phyloP scores from a whole-genome alignment of 345 rosid genomes.

The Eucalyptus lansdowneana region DNA sequence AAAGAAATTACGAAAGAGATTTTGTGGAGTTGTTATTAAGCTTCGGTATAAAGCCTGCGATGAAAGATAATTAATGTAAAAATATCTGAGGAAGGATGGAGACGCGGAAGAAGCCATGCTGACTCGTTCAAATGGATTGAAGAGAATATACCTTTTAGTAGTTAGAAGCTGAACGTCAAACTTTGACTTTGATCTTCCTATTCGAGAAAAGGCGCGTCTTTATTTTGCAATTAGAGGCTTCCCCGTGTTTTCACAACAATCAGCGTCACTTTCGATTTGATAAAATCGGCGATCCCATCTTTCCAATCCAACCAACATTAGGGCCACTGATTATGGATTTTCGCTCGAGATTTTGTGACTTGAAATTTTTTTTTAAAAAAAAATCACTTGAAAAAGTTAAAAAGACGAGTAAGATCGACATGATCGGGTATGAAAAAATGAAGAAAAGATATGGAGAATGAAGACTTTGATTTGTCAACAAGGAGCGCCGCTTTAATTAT shows the following conservation, averaged over 20 bases:
- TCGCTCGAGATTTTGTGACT: not conserved
- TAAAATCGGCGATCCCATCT: not conserved
- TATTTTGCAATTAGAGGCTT: not conserved
- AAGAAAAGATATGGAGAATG: not conserved
- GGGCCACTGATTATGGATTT: not conserved
- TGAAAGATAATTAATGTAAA: not conserved
- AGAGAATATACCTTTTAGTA: not conserved
- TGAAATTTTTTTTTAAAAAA: too few species aligned
- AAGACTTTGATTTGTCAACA: not conserved
- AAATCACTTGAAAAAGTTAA: fast-evolving
- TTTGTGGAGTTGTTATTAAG: not conserved
- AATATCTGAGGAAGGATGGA: not conserved
- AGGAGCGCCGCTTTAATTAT: not conserved
- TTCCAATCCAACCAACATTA: not conserved
- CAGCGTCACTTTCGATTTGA: not conserved
- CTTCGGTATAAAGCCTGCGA: not conserved
- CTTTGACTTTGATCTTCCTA: not conserved
- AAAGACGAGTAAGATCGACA: not conserved
- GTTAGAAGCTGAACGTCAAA: not conserved
- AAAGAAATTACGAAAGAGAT: not conserved
- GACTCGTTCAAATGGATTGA: not conserved
- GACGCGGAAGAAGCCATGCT: not conserved
- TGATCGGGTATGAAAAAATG: not conserved
- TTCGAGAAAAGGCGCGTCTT: not conserved
- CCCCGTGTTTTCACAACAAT: not conserved